Evolutionary conservation across 2,329 filamentous ascomycete genomes (phyloP).

Genomic region (Aspergillus alliaceus): DNA sequence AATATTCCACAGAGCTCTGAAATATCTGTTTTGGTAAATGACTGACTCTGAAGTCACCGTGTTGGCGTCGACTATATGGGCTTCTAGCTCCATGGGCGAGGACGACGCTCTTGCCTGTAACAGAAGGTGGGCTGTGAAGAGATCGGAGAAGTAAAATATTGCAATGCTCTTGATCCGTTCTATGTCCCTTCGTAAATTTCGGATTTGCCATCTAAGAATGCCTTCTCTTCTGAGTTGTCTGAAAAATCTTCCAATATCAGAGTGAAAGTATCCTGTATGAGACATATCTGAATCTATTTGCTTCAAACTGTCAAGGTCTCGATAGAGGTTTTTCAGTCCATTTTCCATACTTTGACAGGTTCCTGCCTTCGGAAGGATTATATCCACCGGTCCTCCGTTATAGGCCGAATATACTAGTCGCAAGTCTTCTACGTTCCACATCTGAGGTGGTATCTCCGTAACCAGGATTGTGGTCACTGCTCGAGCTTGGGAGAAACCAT

Average conservation of each 20-base stretch:
- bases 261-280: background rate
- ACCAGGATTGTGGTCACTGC: slow-evolving; percentile 32
- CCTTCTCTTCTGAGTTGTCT: background rate
- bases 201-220: background rate
- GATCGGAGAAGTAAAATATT: slow-evolving; percentile 17
- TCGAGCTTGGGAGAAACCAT: slow-evolving; percentile 18
- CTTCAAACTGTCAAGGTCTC: background rate
- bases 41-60: background rate
- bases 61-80: background rate
- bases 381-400: background rate
- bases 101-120: slow-evolving; percentile 16
- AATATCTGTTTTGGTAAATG: background rate
- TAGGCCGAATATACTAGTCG: background rate
- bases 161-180: slow-evolving; percentile 1
- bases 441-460: slow-evolving; percentile 26
- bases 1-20: background rate
- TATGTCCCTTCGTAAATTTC: background rate
- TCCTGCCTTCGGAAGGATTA: background rate
- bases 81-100: slow-evolving; percentile 14
- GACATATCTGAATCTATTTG: background rate
- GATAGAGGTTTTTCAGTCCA: background rate
- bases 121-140: slow-evolving; percentile 9
- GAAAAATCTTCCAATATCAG: too few species aligned
- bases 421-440: background rate
- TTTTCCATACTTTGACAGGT: background rate